These are phyloP conservation scores for Candida saitoana DNA, from an alignment of 805 yeast genomes.

Conservation along the genomic window DNA sequence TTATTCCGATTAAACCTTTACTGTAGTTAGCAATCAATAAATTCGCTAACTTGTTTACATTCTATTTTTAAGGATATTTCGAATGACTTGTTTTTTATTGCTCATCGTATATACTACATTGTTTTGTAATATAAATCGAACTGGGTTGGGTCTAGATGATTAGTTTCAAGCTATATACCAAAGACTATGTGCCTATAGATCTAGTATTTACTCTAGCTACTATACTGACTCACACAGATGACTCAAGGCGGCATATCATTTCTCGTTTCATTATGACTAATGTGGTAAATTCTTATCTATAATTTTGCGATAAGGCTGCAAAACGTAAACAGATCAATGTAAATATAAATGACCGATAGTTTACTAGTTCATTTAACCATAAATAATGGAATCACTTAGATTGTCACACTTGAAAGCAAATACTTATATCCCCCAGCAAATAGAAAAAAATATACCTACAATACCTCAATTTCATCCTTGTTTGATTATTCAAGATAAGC, in stretches of 20 bases:
- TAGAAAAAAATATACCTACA: slow-evolving; percentile 11
- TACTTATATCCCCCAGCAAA: slow-evolving; percentile 45
- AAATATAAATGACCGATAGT: too few relatives aligned
- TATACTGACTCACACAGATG: not conserved
- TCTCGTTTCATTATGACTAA: not conserved
- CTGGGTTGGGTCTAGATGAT: too few relatives aligned
- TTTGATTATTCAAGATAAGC: slow-evolving; percentile 52
- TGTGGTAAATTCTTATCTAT: not conserved
- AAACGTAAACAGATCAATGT: not conserved
- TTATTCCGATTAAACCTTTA: too few relatives aligned
- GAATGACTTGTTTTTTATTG: too few relatives aligned
- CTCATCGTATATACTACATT: too few relatives aligned
- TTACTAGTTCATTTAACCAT: not conserved
- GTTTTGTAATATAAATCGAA: too few relatives aligned
- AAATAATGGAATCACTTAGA: not conserved
- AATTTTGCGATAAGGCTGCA: slow-evolving; percentile 1
- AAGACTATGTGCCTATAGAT: too few relatives aligned
- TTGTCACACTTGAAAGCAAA: slow-evolving; percentile 30
- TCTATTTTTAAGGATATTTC: too few relatives aligned
- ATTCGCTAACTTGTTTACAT: too few relatives aligned
- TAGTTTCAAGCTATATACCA: too few relatives aligned
- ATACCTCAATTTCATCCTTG: slow-evolving; percentile 56
- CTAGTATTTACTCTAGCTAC: too few relatives aligned
- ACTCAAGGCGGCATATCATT: not conserved
- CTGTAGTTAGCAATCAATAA: too few relatives aligned